These are phyloP conservation scores for Diaporthe aspalathi DNA, from an alignment of 2,329 filamentous ascomycete species.

Conservation along the genomic window DNA sequence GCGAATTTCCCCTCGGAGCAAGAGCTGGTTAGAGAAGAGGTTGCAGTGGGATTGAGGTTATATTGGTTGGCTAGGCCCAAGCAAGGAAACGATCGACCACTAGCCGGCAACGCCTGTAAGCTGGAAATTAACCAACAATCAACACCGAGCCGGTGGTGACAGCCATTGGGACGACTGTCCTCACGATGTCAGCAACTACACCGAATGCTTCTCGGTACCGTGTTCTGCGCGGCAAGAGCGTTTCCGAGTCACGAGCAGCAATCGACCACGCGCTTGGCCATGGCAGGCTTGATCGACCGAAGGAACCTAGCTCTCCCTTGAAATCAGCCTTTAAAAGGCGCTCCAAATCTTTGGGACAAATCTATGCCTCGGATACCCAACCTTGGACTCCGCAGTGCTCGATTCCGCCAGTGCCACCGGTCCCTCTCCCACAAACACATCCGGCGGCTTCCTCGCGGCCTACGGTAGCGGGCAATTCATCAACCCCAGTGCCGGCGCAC, in stretches of 20 bases:
- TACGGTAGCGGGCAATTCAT: conserved; percentile 1
- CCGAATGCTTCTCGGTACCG: conserved; percentile 50
- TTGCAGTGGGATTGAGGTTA: conserved; percentile 19
- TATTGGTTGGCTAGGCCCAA: conserved; percentile 19
- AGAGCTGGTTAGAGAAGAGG: conserved; percentile 24
- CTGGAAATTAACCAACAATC: conserved; percentile 18
- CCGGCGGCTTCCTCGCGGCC: conserved; percentile 30
- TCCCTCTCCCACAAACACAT: conserved; percentile 32
- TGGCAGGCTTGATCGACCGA: conserved; percentile 21
- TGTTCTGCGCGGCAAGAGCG: conserved; percentile 48
- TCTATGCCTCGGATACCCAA: not conserved
- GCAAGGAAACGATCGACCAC: conserved; percentile 32
- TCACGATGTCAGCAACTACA: conserved; percentile 38
- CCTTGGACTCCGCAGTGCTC: conserved; percentile 12
- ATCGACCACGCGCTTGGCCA: conserved; percentile 40
- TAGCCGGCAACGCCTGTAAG: conserved; percentile 15
- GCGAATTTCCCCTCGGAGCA: not conserved
- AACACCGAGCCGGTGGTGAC: not conserved
- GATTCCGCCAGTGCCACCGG: conserved; percentile 32
- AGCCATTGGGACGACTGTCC: not conserved
- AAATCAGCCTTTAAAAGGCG: conserved; percentile 35
- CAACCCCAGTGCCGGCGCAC: not conserved
- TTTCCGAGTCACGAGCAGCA: conserved; percentile 44
- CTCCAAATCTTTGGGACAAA: conserved; percentile 36
- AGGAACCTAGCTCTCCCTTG: conserved; percentile 9